phyloP scores from a whole-genome alignment of 2,329 filamentous ascomycete species.

The Exophiala sp. region DNA sequence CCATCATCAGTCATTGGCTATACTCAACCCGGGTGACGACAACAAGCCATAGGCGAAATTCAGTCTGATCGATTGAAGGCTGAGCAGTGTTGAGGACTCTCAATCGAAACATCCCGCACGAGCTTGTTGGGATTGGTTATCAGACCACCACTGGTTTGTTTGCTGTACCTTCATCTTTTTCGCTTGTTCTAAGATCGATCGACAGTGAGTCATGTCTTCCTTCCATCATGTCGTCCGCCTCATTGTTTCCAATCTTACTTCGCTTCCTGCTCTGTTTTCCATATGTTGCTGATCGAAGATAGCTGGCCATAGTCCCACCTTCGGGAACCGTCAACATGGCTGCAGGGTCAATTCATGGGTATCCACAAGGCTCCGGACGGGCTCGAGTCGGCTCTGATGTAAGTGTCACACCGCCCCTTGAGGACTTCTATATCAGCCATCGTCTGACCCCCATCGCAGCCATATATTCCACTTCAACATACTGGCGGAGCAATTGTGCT shows the following conservation, averaged over 20 bases:
- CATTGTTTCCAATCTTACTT: background rate
- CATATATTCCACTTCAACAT: slow-evolving; percentile 13
- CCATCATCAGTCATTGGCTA: background rate
- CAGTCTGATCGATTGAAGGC: slow-evolving; percentile 1
- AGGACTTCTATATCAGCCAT: background rate
- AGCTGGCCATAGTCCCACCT: no score
- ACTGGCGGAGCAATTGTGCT: slow-evolving; percentile 16
- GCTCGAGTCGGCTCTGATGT: slow-evolving; percentile 12
- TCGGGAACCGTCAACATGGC: no score
- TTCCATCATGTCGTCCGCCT: background rate
- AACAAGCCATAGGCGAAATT: slow-evolving; percentile 1
- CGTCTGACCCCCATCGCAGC: slow-evolving; percentile 14
- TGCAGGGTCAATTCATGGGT: no score
- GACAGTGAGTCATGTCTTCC: background rate
- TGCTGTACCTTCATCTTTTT: no score
- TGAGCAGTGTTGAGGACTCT: background rate
- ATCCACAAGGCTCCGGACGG: no score
- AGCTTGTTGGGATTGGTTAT: background rate
- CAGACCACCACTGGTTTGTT: no score
- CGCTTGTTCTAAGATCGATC: background rate
- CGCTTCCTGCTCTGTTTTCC: background rate
- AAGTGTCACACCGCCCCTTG: slow-evolving; percentile 17
- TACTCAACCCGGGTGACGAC: background rate
- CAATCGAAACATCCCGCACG: background rate
- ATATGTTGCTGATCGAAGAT: background rate